Conservation (phyloP, 1,284 basidiomycete species). For the Ustilago lituana region DNA sequence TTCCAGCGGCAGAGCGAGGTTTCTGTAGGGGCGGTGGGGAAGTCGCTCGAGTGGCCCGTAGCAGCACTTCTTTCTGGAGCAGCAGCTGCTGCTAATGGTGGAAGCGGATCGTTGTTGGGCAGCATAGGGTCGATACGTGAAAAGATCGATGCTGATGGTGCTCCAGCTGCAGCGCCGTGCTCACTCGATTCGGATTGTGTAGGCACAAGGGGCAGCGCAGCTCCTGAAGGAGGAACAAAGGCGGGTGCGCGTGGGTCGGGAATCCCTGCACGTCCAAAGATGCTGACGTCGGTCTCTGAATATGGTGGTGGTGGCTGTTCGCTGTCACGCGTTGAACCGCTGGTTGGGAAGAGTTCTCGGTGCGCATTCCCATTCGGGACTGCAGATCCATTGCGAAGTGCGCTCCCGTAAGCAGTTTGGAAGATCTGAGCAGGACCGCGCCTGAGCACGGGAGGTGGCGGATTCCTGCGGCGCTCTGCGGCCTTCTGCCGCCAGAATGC, state of each 20-base stretch:
- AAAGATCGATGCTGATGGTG: slow-evolving; percentile 42
- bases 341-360: slow-evolving; percentile 18
- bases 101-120: slow-evolving; percentile 47
- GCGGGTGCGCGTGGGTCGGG: slow-evolving; percentile 61
- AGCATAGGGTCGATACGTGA: slow-evolving; percentile 61
- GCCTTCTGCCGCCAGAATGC: slow-evolving; percentile 29
- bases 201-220: not conserved
- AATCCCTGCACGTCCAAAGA: slow-evolving; percentile 59
- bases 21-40: slow-evolving; percentile 52
- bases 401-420: slow-evolving; percentile 13
- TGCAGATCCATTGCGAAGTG: slow-evolving; percentile 5
- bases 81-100: too few relatives aligned
- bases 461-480: slow-evolving; percentile 23
- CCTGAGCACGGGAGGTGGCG: slow-evolving; percentile 12
- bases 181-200: not conserved
- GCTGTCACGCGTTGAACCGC: not conserved
- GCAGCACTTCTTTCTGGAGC: not conserved
- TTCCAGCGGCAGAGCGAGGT: slow-evolving; percentile 58
- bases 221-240: slow-evolving; percentile 46
- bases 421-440: slow-evolving; percentile 19
- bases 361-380: not conserved
- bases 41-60: slow-evolving; percentile 23
- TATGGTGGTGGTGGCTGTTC: slow-evolving; percentile 1
- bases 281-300: slow-evolving; percentile 35
- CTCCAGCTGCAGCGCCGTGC: not conserved